Evolutionary conservation across 306 rosid species (phyloP).

Genomic region (Hippophae rhamnoides): DNA sequence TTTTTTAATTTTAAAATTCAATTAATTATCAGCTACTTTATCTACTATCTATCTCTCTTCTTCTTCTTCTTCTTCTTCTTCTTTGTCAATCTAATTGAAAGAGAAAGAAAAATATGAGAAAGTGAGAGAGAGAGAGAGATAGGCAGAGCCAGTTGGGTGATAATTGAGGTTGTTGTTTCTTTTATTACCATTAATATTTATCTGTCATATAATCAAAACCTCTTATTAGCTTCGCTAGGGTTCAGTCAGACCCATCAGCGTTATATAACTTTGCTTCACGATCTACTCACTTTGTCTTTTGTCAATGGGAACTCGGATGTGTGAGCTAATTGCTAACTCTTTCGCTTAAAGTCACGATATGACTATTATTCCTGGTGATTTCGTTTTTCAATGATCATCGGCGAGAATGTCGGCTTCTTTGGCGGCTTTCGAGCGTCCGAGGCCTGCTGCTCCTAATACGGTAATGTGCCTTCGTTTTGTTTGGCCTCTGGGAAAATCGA

Average conservation of each 20-base stretch:
- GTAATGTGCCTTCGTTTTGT: constrained; percentile 30
- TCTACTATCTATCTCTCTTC: too few species aligned
- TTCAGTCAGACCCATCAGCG: constrained; percentile 40
- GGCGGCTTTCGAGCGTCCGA: constrained; percentile 81
- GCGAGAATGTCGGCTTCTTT: constrained; percentile 78
- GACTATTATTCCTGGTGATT: constrained; percentile 12
- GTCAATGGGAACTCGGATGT: too few species aligned
- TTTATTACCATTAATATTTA: neutral
- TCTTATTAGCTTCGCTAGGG: neutral
- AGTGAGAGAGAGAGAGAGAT: too few species aligned
- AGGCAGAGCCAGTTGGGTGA: too few species aligned
- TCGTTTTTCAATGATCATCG: constrained; percentile 31
- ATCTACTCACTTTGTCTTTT: constrained; percentile 20
- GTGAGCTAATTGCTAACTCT: constrained; percentile 1
- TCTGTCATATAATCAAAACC: neutral
- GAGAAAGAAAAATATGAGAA: too few species aligned
- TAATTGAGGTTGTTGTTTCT: neutral
- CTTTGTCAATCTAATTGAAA: too few species aligned
- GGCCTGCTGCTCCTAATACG: constrained; percentile 67
- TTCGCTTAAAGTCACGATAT: constrained; percentile 19
- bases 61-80: too few species aligned
- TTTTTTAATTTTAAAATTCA: too few species aligned
- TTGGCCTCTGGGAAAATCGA: constrained; percentile 24
- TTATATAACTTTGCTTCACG: constrained; percentile 16
- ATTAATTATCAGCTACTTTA: too few species aligned